Base-by-base conservation (phyloP, 257 asterid genomes). In the Ocimum tenuiflorum region DNA sequence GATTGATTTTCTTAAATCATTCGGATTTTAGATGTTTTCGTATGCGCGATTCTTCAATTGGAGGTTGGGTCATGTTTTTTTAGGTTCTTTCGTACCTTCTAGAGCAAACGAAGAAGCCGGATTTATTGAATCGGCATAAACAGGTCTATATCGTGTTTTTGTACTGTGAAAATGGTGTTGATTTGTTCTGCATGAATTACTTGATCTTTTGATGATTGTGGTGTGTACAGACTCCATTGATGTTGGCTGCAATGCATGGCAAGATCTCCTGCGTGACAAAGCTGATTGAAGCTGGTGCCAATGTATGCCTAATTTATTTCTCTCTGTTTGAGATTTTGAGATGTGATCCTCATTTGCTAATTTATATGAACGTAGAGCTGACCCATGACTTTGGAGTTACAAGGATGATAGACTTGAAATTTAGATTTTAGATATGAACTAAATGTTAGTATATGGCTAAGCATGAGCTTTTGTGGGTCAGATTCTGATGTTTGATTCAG, bases 231-330 rank as follows among this genome's bases (percentile, higher is more conserved):
- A 92, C 99, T 70, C 97, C 97, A 50, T 74, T 92, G 82, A 92
- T 92, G 97, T 65, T 92, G 83, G 99, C 99, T 59, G 94, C 99
- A 78, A 86, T 92, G 95, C 94, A 89, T 58, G 99, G 99, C 55
- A 89, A 87, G 82, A 72, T 86, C 78, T 67, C 83, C n/a, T 87
- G 97, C 69, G 86, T 86, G 74, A 67, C 78, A 57, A 87, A 80
- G 82, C 91, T 92, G 31, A 92, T 88, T 43, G 88, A 86, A 83
- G 90, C 91, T 11, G 99, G 97, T 71, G 96, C 97, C 24, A 86
- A 89, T 79, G 99, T 89, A 77, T 69, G 91, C 59, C 0, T 20
- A 42, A 20, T 46, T 10, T 8, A 46, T 50, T 1, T 50, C 3
- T 69, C 35, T 2, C 49, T 15, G 6, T 14, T 3, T 46, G 0